Evolutionary conservation across 2,329 filamentous ascomycete genomes (phyloP), one percentile per base, ranked within the genome.

Genomic region (Botrytis medusae): DNA sequence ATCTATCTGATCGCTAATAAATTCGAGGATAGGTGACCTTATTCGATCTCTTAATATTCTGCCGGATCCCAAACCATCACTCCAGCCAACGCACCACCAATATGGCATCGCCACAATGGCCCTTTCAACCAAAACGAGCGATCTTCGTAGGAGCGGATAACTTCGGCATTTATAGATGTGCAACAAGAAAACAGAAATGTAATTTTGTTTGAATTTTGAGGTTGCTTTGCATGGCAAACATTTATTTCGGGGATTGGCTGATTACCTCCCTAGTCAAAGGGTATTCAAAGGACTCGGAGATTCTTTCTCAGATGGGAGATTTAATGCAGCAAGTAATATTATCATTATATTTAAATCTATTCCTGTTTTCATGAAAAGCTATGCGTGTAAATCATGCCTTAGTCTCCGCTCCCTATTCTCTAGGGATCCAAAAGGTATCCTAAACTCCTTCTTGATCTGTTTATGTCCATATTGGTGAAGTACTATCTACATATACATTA

Each of bases 91-190:
- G 16, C n/a, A 34, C 29, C 62, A 48, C 29, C 40, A 46, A 25
- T 22, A 46, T 46, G 14, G 10, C 32, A 67, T 37, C 14, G 44
- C 44, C 63, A n/a, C 60, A 62, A 62, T n/a, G 20, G 22, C 22
- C 34, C 34, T n/a, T 9, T 40, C 44, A 5, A 54, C 25, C 51
- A 40, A n/a, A n/a, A 40, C 4, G 25, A 54, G 48, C 51, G 22
- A 12, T 40, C n/a, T 34, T 40, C 32, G 14, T 37, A 67, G 46
- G 32, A 54, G 34, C 64, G 64, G 64, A 68, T 57, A 68, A 68
- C 64, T 68, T 68, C 46, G 64, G 46, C 64, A 68, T 68, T 68
- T 54, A 25, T 25, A 54, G 64, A 68, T 0, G 16, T 68, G 64
- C 64, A 68, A 68, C 64, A 68, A 68, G 54, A 51, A 22, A 40